Conservation (phyloP, 495 filamentous ascomycete species). For the Friedmanniomyces endolithicus region DNA sequence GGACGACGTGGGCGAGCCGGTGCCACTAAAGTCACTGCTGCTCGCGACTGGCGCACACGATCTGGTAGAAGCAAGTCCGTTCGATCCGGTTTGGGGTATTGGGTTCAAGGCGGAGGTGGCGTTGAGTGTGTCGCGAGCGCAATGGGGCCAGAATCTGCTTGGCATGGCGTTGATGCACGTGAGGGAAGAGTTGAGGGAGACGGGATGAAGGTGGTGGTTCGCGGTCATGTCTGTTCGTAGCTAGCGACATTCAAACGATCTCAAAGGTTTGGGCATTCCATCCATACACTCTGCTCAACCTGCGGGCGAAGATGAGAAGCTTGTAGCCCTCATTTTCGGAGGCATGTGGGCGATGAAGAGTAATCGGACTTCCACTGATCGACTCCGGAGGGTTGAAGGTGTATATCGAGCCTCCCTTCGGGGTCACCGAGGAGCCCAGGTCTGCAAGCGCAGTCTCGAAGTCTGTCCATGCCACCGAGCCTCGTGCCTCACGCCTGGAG, state of each 20-base stretch:
- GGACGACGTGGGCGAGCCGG: neutral
- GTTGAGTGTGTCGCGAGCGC: neutral
- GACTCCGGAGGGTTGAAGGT: neutral
- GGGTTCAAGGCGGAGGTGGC: conserved; percentile 1
- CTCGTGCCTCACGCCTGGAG: neutral
- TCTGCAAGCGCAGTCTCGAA: neutral
- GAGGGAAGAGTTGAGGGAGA: too few relatives aligned
- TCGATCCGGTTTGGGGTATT: neutral
- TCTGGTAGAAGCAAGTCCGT: neutral
- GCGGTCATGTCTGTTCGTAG: too few relatives aligned
- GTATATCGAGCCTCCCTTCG: neutral
- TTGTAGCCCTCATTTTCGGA: neutral
- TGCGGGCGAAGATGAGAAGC: neutral
- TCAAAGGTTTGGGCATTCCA: neutral
- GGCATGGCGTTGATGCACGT: conserved; percentile 13
- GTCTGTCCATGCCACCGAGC: neutral
- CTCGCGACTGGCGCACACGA: neutral
- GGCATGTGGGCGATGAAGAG: neutral
- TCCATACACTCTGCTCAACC: neutral
- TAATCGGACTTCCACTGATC: neutral
- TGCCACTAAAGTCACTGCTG: neutral
- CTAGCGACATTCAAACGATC: too few relatives aligned
- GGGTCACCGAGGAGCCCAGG: neutral
- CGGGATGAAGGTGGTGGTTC: too few relatives aligned
- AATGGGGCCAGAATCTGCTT: conserved; percentile 2